A percentile compares a stretch with the other conserved stretches of the same genome.
Conservation (phyloP, 2,329 filamentous ascomycete genomes). For the Microcyclospora tardicrescens region DNA sequence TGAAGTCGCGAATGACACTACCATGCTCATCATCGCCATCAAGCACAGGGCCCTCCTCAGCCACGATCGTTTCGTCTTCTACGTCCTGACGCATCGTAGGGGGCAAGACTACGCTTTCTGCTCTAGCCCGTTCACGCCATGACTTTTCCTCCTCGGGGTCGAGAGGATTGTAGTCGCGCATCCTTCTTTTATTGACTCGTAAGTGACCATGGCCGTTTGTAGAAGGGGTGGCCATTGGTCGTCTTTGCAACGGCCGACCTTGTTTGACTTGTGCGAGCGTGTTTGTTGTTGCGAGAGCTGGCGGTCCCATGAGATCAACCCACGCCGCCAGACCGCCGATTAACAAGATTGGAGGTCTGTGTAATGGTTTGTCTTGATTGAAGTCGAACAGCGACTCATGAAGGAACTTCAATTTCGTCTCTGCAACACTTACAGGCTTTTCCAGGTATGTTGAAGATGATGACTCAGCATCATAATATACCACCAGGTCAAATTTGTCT, state of each 20-base stretch:
- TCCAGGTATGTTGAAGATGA: slow-evolving; percentile 45
- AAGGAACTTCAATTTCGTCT: slow-evolving; percentile 52
- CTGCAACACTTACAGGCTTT: slow-evolving; percentile 28
- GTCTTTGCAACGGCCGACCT: slow-evolving; percentile 38
- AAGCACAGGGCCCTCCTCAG: slow-evolving; percentile 1
- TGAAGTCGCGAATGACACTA: slow-evolving; percentile 58
- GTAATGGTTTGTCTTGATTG: slow-evolving; percentile 65
- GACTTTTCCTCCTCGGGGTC: slow-evolving; percentile 67
- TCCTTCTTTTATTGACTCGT: slow-evolving; percentile 42
- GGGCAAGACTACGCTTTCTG: slow-evolving; percentile 43
- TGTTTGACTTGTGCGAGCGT: slow-evolving; percentile 39
- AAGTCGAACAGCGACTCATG: slow-evolving; percentile 72
- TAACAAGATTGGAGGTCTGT: slow-evolving; percentile 61
- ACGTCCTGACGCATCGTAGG: slow-evolving; percentile 18
- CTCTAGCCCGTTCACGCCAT: slow-evolving; percentile 66
- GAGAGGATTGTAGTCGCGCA: slow-evolving; percentile 55
- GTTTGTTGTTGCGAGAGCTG: slow-evolving; percentile 46
- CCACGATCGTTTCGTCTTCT: slow-evolving; percentile 11
- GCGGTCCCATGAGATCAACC: slow-evolving; percentile 64
- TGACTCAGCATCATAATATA: slow-evolving; percentile 72
- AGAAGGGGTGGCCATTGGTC: slow-evolving; percentile 36
- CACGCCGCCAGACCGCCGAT: slow-evolving; percentile 76
- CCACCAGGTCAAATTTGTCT: slow-evolving; percentile 69
- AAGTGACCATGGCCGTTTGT: slow-evolving; percentile 32
- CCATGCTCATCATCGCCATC: slow-evolving; percentile 29